Base-by-base conservation (phyloP, 495 filamentous ascomycete genomes). In the Penicillium riverlandense region DNA sequence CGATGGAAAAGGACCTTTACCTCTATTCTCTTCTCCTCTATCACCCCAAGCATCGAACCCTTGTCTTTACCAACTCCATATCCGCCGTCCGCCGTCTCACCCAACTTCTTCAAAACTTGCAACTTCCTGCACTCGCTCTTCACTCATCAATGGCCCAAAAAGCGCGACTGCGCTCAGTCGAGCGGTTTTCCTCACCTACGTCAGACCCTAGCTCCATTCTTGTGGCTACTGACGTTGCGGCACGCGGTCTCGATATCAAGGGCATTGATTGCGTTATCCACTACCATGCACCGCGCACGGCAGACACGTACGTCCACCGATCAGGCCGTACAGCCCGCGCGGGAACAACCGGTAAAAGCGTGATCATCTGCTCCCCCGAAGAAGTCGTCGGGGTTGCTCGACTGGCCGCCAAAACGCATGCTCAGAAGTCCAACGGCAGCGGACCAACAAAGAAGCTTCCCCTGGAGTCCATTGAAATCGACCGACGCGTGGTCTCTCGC, bases 71-170 rank as follows among this genome's bases (percentile, higher is more conserved):
- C 31, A 98, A 98, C 68, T 96, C 90, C 8, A 96, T 98, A 55
- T 84, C 84, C 52, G 86, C 90, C 1, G 90, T 94, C 53, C 85
- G 90, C 11, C 90, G 92, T 32, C 70, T 98, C 7, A 81, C 83
- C 0, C 86, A 92, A 14, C 74, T 96, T 45, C 77, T 98, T 8
- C 86, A 92, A 57, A 85, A 82, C 42, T 81, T 98, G 14, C 76
- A 82, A 48, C 78, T 96, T 11, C 82, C 81, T 7, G 86, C 85
- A 11, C 72, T 85, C 14, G 78, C 84, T 0, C 74, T 98, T 8
- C 92, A 98, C 61, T 95, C 90, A 0, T 83, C 85, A 50, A 97
- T 98, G 92, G 75, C 82, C 7, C 94, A 97, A 65, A 97, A 97
- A 62, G 89, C 92, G n/a, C 88, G 92, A 27, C 73, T 98, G 13